These are phyloP conservation scores for Oxytropis ochrocephala DNA, from an alignment of 306 rosid species.

Conservation along the genomic window DNA sequence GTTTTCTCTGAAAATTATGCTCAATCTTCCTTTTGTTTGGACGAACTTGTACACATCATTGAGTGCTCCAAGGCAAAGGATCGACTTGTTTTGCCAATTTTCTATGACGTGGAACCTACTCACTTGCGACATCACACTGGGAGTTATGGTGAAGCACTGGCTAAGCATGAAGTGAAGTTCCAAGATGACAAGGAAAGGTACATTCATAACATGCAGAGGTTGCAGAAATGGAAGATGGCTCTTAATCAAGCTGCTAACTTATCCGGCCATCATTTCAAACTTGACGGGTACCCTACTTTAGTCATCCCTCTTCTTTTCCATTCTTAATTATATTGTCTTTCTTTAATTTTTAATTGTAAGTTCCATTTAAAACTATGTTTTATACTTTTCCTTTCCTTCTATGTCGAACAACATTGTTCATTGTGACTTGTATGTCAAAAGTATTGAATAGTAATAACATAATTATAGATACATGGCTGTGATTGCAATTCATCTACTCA, in stretches of 20 bases:
- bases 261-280: neutral
- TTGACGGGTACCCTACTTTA: neutral
- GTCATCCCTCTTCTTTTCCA: neutral
- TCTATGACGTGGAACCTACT: neutral
- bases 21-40: neutral
- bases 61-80: neutral
- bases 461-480: neutral
- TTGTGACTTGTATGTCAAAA: neutral
- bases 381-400: too few relatives aligned
- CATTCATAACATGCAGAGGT: neutral
- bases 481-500: neutral
- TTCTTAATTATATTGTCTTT: neutral
- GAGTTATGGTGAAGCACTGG: neutral
- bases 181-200: neutral
- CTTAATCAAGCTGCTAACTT: neutral
- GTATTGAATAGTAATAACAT: too few relatives aligned
- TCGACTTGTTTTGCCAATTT: neutral
- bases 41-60: neutral
- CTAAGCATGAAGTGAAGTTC: neutral
- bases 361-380: too few relatives aligned
- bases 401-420: too few relatives aligned
- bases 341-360: neutral
- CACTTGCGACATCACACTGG: neutral
- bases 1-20: neutral
- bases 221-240: neutral